A percentile compares a stretch with the other conserved stretches of the same genome.
Evolutionary conservation across 176 grass and related monocot species (phyloP).

Genomic region (Avena insularis): DNA sequence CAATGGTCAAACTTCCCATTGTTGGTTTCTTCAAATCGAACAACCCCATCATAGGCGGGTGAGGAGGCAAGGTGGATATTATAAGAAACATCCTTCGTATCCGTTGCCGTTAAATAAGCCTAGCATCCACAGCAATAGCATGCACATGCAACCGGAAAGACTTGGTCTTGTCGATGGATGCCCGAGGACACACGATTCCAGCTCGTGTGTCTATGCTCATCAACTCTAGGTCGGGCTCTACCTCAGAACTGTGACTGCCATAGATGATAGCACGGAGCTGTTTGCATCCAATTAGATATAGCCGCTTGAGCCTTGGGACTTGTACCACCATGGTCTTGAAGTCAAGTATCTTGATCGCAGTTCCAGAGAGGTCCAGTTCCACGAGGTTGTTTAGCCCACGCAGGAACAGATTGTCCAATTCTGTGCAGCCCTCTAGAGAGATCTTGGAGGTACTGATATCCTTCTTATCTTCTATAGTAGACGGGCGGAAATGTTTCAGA

Average conservation of each 20-base stretch:
- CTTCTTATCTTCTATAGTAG: neutral
- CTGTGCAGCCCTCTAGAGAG: slow-evolving; percentile 1
- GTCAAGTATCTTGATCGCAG: slow-evolving; percentile 14
- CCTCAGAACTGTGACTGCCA: neutral
- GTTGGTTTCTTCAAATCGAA: neutral
- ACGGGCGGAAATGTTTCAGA: neutral
- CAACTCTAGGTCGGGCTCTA: neutral
- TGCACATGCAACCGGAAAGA: neutral
- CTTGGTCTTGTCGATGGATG: neutral
- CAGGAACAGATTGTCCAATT: neutral
- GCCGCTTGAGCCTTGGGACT: neutral
- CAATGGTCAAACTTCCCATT: neutral
- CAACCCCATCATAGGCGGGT: accelerated
- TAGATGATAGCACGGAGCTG: neutral
- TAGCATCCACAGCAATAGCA: slow-evolving; percentile 19
- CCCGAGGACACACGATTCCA: neutral
- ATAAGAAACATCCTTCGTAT: neutral
- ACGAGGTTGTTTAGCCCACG: neutral
- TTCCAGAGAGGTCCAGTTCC: slow-evolving; percentile 25
- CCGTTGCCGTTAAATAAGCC: neutral
- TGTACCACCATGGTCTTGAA: neutral
- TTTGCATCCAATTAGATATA: slow-evolving; percentile 20
- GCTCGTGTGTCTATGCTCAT: slow-evolving; percentile 18
- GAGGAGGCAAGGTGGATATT: neutral
- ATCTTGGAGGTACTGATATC: neutral